Conservation (phyloP, 495 filamentous ascomycete species). For the Tuber brumale region DNA sequence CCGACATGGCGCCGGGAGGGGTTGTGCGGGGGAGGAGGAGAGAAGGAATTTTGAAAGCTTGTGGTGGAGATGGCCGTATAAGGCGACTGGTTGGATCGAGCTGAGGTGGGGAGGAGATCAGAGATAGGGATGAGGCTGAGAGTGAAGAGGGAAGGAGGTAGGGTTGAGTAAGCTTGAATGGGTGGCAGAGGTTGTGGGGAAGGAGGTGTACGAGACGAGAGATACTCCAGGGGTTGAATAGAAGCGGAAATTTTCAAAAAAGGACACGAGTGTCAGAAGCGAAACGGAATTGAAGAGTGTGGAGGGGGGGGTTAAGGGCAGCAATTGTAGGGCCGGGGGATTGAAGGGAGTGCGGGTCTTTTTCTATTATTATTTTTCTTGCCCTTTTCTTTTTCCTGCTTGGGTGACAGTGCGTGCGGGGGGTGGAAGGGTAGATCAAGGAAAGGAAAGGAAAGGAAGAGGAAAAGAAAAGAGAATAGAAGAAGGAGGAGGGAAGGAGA, state of each 20-base stretch:
- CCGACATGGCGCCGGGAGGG: slow-evolving; percentile 40
- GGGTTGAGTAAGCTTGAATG: slow-evolving; percentile 16
- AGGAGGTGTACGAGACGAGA: not conserved
- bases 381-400: not conserved
- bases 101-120: slow-evolving; percentile 12
- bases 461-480: not conserved
- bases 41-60: slow-evolving; percentile 37
- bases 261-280: slow-evolving; percentile 21
- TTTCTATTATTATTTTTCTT: not conserved
- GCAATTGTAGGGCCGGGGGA: slow-evolving; percentile 19
- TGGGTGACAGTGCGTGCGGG: not conserved
- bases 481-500: not conserved
- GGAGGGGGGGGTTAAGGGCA: slow-evolving; percentile 20
- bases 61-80: slow-evolving; percentile 23
- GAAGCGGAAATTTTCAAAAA: not conserved
- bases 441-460: not conserved
- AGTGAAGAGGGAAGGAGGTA: slow-evolving; percentile 7
- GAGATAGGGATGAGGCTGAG: slow-evolving; percentile 27
- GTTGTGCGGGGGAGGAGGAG: slow-evolving; percentile 41
- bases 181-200: not conserved
- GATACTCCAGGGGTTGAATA: not conserved
- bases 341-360: not conserved
- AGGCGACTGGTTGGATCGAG: slow-evolving; percentile 22
- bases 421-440: not conserved
- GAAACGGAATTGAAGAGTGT: slow-evolving; percentile 14